Evolutionary conservation across 768 basidiomycete species (phyloP).

Genomic region (Mycena vitilis): DNA sequence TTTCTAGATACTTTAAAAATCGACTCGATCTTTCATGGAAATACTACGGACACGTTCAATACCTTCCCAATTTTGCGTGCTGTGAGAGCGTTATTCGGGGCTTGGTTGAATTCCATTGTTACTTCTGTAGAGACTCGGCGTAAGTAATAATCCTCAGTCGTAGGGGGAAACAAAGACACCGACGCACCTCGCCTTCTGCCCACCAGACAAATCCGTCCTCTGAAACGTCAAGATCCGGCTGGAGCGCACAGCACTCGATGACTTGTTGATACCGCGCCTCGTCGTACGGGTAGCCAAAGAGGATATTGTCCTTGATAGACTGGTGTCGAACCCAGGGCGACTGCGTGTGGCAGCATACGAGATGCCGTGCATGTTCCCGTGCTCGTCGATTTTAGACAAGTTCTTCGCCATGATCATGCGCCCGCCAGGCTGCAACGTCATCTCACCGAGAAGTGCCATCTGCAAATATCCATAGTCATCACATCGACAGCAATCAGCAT

Average conservation of each 20-base stretch:
- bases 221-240: constrained; percentile 82
- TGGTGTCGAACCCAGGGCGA: constrained; percentile 76
- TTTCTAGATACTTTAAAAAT: too few species aligned
- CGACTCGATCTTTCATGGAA: too few species aligned
- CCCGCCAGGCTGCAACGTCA: constrained; percentile 65
- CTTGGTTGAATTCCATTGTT: too few species aligned
- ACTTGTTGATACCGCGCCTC: constrained; percentile 81
- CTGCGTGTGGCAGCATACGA: constrained; percentile 86
- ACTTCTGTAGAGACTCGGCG: too few species aligned
- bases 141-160: too few species aligned
- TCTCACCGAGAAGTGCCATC: constrained; percentile 81
- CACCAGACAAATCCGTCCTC: constrained; percentile 89
- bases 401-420: constrained; percentile 77
- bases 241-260: constrained; percentile 86
- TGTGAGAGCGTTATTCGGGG: too few species aligned
- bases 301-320: constrained; percentile 82
- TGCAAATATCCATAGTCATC: constrained; percentile 36
- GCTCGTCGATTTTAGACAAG: constrained; percentile 61
- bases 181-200: constrained; percentile 81
- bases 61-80: too few species aligned
- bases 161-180: too few species aligned
- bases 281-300: constrained; percentile 80
- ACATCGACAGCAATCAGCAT: not conserved
- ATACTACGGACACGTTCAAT: too few species aligned
- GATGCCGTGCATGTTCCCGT: constrained; percentile 71